These are phyloP conservation scores for Podila minutissima DNA, from an alignment of 192 early-diverging fungal genomes.

Conservation along the genomic window DNA sequence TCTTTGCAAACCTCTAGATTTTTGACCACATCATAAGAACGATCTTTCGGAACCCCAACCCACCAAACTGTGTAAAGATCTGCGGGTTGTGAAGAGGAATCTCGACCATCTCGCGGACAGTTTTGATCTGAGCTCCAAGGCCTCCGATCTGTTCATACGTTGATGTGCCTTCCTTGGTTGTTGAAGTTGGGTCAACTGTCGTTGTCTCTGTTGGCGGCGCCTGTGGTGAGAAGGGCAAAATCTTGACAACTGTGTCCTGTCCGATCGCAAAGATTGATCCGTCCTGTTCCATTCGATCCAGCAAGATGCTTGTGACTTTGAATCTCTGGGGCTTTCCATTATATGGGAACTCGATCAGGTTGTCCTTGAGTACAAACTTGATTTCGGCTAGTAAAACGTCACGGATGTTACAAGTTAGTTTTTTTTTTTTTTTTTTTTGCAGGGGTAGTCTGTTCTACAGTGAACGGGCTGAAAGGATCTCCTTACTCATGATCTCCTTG, in stretches of 20 bases:
- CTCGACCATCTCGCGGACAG: conserved; percentile 88
- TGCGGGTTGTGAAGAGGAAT: conserved; percentile 77
- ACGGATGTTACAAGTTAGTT: no score
- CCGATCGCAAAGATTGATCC: conserved; percentile 38
- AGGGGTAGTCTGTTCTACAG: no score
- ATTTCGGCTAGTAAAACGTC: conserved; percentile 57
- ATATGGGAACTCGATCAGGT: conserved; percentile 65
- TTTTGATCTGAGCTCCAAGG: conserved; percentile 72
- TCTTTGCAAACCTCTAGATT: neutral
- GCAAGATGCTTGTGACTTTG: conserved; percentile 36
- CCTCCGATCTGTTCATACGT: conserved; percentile 83
- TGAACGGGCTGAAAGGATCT: neutral
- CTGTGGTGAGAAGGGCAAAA: conserved; percentile 38
- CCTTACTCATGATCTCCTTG: conserved; percentile 72
- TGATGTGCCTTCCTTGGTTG: neutral
- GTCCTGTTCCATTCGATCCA: conserved; percentile 21
- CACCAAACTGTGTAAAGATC: conserved; percentile 78
- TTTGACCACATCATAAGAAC: neutral
- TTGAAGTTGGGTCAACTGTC: neutral
- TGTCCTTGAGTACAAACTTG: conserved; percentile 61
- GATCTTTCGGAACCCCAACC: neutral
- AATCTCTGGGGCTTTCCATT: conserved; percentile 60
- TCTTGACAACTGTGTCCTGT: conserved; percentile 46
- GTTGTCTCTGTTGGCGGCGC: conserved; percentile 21
- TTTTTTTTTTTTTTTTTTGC: no score